Evolutionary conservation across 2,329 filamentous ascomycete genomes (phyloP), one percentile per base, ranked within the genome.

Genomic region (Hortaea werneckii): DNA sequence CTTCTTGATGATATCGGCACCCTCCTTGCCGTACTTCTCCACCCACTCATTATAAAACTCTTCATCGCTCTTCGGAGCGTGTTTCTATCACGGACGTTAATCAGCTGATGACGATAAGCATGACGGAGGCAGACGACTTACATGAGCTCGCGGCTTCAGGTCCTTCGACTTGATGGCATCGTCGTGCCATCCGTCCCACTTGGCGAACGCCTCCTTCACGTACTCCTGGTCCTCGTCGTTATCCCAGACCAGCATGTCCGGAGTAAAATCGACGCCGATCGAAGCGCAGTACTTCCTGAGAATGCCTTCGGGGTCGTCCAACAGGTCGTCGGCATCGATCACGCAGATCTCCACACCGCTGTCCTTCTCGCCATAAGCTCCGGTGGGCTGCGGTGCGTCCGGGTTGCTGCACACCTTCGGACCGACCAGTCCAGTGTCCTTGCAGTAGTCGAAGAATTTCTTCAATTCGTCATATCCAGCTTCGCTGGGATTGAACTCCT

Each of bases 131-230:
- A 2, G n/a, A 35, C 32, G 2, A 67, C 71, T 60, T 66, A 79
- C 76, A 53, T 82, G 75, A 40, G 74, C 72, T 60, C 86, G 75
- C 1, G 85, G 79, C 62, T 82, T 83, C 58, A 98, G 70, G 50
- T 80, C 81, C 34, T 76, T 83, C 61, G 86, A 94, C 55, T 85
- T 74, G 57, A 96, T 86, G 10, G 88, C 92, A 71, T 96, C 92
- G 56, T 96, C 85, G 65, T 96, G 92, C 70, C 94, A 96, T 8
- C 92, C 92, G 55, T 82, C 85, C 92, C 92, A 96, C 72, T 98
- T 96, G 69, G 89, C 87, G 68, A 96, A 96, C 12, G 81, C 82
- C 52, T 79, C 75, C 54, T 76, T 74, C 3, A 89, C 90, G 50
- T 77, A 71, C 43, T 68, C 57, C 55, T 87, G 80, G 57, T 83